These are phyloP conservation scores for Aspergillus sparsus DNA, from an alignment of 495 filamentous ascomycete genomes.

Conservation along the genomic window DNA sequence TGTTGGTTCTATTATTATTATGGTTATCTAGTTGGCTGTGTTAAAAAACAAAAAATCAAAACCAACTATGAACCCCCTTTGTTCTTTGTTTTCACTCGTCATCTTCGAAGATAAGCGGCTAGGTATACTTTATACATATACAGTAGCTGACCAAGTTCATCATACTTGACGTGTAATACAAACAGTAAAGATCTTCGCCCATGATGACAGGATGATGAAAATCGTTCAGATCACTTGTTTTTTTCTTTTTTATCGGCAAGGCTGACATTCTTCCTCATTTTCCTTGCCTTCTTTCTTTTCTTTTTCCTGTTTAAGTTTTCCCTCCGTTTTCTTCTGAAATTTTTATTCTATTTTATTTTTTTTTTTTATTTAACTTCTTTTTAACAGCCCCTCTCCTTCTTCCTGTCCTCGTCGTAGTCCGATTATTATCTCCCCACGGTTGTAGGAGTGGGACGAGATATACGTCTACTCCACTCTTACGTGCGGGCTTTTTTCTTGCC, in stretches of 20 bases:
- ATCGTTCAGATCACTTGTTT: neutral
- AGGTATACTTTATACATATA: neutral
- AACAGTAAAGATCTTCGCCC: neutral
- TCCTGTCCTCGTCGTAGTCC: neutral
- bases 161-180: constrained; percentile 1
- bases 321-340: too few species aligned
- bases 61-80: neutral
- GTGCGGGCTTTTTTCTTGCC: neutral
- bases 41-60: too few species aligned
- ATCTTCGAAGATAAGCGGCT: neutral
- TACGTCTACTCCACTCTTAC: neutral
- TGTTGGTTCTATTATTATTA: too few species aligned
- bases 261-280: too few species aligned
- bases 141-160: constrained; percentile 7
- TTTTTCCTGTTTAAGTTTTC: too few species aligned
- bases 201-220: constrained; percentile 2
- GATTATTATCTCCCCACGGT: neutral
- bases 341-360: too few species aligned
- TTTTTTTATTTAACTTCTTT: neutral
- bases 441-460: constrained; percentile 5
- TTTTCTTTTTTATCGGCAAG: too few species aligned
- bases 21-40: too few species aligned
- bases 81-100: constrained; percentile 6
- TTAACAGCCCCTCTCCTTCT: neutral
- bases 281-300: too few species aligned